Conservation (phyloP, 257 asterid genomes). For the Rhazya stricta region DNA sequence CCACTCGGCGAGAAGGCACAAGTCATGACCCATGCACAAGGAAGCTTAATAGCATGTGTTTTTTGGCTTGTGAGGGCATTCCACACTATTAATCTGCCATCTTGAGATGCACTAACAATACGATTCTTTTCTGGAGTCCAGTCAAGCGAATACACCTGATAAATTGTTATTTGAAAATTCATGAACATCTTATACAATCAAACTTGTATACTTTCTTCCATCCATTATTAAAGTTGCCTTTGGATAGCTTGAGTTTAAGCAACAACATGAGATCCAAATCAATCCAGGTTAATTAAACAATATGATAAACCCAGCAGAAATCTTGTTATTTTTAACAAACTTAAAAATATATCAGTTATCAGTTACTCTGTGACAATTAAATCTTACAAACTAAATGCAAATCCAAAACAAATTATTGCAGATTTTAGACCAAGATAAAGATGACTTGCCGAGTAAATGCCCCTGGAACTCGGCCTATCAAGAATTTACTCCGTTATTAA, state of each 20-base stretch:
- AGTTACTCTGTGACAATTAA: not conserved
- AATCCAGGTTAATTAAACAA: not conserved
- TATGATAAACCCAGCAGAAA: not conserved
- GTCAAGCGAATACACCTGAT: slow-evolving; percentile 88
- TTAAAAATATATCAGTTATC: not conserved
- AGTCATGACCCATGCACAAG: slow-evolving; percentile 99
- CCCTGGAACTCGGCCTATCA: not conserved
- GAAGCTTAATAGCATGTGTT: slow-evolving; percentile 86
- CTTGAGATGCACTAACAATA: slow-evolving; percentile 97
- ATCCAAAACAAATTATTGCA: not conserved
- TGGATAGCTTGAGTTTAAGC: not conserved
- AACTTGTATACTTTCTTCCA: not conserved
- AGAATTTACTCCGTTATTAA: not conserved
- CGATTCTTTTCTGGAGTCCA: slow-evolving; percentile 98
- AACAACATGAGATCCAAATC: not conserved
- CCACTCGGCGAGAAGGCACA: slow-evolving; percentile 97
- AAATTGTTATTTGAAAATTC: slow-evolving; percentile 13
- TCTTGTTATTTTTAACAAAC: not conserved
- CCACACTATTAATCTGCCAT: slow-evolving; percentile 96
- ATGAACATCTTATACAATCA: not conserved
- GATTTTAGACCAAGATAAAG: not conserved
- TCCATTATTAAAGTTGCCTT: not conserved
- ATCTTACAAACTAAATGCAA: not conserved
- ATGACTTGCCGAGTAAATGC: not conserved
- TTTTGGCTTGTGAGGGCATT: slow-evolving; percentile 99